Conservation (phyloP, 108 stramenopile genomes). For the Fragilaria crotonensis region DNA sequence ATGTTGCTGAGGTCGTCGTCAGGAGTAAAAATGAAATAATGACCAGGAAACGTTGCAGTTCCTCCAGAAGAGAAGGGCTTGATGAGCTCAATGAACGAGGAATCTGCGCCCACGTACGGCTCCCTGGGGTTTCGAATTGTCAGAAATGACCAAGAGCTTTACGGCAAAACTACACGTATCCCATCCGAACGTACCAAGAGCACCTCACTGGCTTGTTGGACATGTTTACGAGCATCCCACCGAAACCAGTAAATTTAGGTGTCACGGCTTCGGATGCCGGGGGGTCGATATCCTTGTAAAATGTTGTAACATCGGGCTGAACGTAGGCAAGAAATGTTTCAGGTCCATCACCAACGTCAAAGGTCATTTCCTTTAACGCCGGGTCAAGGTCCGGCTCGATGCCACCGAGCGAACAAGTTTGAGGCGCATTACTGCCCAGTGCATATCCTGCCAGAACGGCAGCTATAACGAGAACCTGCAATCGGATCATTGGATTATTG, state of each 20-base stretch:
- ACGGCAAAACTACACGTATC: too few species aligned
- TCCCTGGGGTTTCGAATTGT: too few species aligned
- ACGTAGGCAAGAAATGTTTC: conserved; percentile 50
- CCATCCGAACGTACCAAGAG: too few species aligned
- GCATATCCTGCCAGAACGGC: too few species aligned
- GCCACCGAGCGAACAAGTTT: too few species aligned
- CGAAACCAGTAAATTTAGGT: conserved; percentile 52
- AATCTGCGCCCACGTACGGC: conserved; percentile 23
- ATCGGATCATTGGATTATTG: too few species aligned
- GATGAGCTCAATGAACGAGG: conserved; percentile 20
- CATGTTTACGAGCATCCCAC: conserved; percentile 71
- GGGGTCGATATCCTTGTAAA: conserved; percentile 31
- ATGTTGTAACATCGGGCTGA: conserved; percentile 59
- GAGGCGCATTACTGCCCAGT: too few species aligned
- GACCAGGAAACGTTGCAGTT: conserved; percentile 50
- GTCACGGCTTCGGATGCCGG: conserved; percentile 16
- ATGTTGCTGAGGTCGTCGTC: conserved; percentile 11
- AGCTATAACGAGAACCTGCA: too few species aligned
- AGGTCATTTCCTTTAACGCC: conserved; percentile 34
- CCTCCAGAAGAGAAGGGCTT: conserved; percentile 43
- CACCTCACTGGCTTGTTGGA: conserved; percentile 22
- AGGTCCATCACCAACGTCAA: conserved; percentile 44
- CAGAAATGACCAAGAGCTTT: too few species aligned
- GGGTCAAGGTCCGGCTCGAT: too few species aligned
- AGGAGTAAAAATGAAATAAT: conserved; percentile 49